Evolutionary conservation across 108 stramenopile species (phyloP).

Genomic region (Ochromonas danica): DNA sequence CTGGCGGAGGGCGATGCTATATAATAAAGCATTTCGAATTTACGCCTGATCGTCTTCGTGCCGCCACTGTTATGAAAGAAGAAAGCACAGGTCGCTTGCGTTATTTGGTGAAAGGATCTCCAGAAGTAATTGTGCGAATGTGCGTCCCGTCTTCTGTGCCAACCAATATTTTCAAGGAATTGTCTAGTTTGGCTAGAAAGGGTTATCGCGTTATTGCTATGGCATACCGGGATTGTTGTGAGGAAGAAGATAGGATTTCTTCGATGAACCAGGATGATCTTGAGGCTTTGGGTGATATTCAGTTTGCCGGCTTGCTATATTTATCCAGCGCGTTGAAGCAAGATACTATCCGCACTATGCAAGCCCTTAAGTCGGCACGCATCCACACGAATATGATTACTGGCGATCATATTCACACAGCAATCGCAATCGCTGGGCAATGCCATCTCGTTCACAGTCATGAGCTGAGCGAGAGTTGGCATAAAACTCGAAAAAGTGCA

Average conservation of each 20-base stretch:
- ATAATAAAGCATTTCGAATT: slow-evolving; percentile 35
- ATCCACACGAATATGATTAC: slow-evolving; percentile 27
- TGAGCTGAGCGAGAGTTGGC: too few species aligned
- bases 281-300: not conserved
- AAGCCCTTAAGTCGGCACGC: not conserved
- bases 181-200: not conserved
- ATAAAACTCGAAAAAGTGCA: too few species aligned
- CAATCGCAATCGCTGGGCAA: slow-evolving; percentile 7
- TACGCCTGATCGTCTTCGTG: slow-evolving; percentile 23
- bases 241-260: too few species aligned
- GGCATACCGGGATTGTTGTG: not conserved
- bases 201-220: slow-evolving; percentile 24
- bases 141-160: not conserved
- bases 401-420: slow-evolving; percentile 31
- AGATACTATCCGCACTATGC: not conserved
- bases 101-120: slow-evolving; percentile 28
- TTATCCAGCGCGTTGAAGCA: slow-evolving; percentile 11
- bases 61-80: slow-evolving; percentile 1
- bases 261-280: not conserved
- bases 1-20: not conserved
- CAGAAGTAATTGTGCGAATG: slow-evolving; percentile 8
- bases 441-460: slow-evolving; percentile 3
- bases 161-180: not conserved
- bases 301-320: slow-evolving; percentile 26
- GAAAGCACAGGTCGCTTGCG: not conserved